Base-by-base conservation (phyloP, 352 stramenopile species). In the Phytophthora pseudosyringae region DNA sequence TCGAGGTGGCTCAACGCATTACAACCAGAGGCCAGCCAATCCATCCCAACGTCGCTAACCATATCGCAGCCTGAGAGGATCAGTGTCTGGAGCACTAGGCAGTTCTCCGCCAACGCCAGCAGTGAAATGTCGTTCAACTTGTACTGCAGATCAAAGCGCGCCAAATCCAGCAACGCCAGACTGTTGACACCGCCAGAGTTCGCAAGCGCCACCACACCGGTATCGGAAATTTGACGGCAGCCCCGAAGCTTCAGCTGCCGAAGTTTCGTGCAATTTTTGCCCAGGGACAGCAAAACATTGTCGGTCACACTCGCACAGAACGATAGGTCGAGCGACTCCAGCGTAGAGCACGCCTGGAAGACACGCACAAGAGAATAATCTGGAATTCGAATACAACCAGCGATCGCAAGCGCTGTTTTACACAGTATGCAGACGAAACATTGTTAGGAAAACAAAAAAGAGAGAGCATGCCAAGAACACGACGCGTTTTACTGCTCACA, bases 41-140 rank as follows among this genome's bases (percentile, higher is more conserved):
- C 94, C 12, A 98, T 61, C 0, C 95, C 94, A 13, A 97, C 94
- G 67, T 98, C 94, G 6, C 89, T 96, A 44, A 98, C 65, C 67
- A 93, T 85, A 38, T 96, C 85, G 53, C 93, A 98, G 15, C 95
- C 94, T n/a, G 78, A 63, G 3, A 98, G 61, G 16, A 78, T 65
- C 2, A 90, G 51, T 7, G 60, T 81, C 32, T 89, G 70, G 3
- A 93, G 72, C 18, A 83, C 50, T 13, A 58, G 45, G 12, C 76
- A 91, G 18, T 80, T 78, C n/a, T 92, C 76, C 1, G 70, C 80
- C 41, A 98, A 67, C 10, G 92, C 76, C 28, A 98, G 65, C 9
- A 98, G 64, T 7, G 86, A 80, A 29, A 98, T 88, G 67, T 98
- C 95, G 36, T 90, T 97, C 46, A 98, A 78, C 65, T 97, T 94